Conservation (phyloP, 352 stramenopile species). For the Bremia lactucae region DNA sequence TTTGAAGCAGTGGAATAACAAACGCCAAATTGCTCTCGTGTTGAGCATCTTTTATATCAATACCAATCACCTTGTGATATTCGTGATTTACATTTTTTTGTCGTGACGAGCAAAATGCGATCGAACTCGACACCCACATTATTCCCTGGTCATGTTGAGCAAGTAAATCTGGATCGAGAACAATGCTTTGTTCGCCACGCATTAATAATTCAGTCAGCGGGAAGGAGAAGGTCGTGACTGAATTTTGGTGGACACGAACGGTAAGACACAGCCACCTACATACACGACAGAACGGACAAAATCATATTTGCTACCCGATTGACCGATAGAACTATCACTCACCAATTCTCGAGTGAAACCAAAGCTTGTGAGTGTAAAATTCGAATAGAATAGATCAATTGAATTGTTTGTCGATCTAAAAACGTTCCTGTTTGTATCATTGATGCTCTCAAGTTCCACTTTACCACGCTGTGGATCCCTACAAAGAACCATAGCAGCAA, state of each 20-base stretch:
- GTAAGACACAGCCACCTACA: constrained; percentile 25
- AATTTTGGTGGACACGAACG: constrained; percentile 20
- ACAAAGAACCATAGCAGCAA: constrained; percentile 1
- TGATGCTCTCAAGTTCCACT: constrained; percentile 11
- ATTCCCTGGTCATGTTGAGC: constrained; percentile 14
- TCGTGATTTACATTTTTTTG: not conserved
- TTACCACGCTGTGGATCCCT: constrained; percentile 22
- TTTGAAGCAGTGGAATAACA: constrained; percentile 21
- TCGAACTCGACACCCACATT: constrained; percentile 26
- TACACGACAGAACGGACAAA: constrained; percentile 3
- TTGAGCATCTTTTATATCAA: not conserved
- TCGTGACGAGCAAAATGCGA: constrained; percentile 26
- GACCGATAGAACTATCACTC: not conserved
- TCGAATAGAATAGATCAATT: constrained; percentile 14
- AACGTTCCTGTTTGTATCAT: constrained; percentile 12
- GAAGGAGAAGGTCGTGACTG: constrained; percentile 27
- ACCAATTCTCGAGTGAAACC: constrained; percentile 21
- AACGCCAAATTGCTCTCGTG: constrained; percentile 17
- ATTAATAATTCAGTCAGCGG: constrained; percentile 13
- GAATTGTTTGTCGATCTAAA: constrained; percentile 13
- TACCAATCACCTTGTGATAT: not conserved
- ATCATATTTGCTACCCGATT: not conserved
- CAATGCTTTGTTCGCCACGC: constrained; percentile 13
- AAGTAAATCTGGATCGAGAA: constrained; percentile 23
- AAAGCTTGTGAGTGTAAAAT: constrained; percentile 12